Conservation (phyloP, 2,329 filamentous ascomycete species). For the Trichoderma sp. region DNA sequence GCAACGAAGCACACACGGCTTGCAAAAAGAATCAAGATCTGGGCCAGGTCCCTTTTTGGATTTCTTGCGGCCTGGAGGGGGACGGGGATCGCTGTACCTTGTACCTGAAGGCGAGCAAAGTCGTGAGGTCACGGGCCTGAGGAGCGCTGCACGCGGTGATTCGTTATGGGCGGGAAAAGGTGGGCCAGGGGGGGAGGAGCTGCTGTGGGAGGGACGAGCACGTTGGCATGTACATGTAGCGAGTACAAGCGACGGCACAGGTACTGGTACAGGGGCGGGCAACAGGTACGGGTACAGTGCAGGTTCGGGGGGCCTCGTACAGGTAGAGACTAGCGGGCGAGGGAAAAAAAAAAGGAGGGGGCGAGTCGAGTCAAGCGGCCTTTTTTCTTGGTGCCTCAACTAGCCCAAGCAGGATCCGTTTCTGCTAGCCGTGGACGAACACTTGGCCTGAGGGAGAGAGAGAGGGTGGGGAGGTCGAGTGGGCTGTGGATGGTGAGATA, state of each 20-base stretch:
- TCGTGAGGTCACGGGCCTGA: slow-evolving; percentile 31
- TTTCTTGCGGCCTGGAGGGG: neutral
- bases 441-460: neutral
- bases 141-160: slow-evolving; percentile 23
- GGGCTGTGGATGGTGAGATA: slow-evolving; percentile 6
- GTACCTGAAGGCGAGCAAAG: slow-evolving; percentile 22
- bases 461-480: neutral
- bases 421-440: slow-evolving; percentile 8
- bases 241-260: neutral
- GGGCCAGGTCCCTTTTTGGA: slow-evolving; percentile 20
- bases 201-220: neutral
- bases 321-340: neutral
- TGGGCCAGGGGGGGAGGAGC: neutral
- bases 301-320: neutral
- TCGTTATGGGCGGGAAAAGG: slow-evolving; percentile 19
- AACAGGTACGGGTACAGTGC: neutral
- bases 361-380: slow-evolving; percentile 13
- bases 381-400: neutral
- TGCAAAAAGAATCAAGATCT: slow-evolving; percentile 7
- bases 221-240: slow-evolving; percentile 5
- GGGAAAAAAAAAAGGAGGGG: neutral
- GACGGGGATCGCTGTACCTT: slow-evolving; percentile 6
- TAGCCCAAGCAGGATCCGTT: slow-evolving; percentile 9
- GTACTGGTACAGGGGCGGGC: neutral
- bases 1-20: slow-evolving; percentile 20